phyloP scores from a whole-genome alignment of 129 eudicot species.

The Artemisia argyi region DNA sequence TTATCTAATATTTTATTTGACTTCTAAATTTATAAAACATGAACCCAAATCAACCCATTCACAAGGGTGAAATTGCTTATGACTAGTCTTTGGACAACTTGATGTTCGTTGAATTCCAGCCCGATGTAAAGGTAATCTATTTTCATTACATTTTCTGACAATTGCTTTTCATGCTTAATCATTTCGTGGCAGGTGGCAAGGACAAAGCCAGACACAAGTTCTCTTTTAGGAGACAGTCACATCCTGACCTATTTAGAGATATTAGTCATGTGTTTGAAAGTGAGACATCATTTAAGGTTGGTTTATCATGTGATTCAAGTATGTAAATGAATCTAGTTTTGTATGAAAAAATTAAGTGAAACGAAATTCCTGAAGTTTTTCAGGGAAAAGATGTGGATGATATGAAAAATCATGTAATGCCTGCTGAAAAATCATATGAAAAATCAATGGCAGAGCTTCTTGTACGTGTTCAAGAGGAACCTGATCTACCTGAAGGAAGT shows the following conservation, averaged over 20 bases:
- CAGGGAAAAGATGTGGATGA: conserved; percentile 41
- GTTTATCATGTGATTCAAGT: conserved; percentile 17
- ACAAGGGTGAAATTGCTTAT: too few relatives aligned
- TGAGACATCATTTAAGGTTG: conserved; percentile 25
- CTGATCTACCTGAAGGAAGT: conserved; percentile 32
- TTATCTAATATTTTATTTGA: too few relatives aligned
- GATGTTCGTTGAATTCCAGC: not conserved
- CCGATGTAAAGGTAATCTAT: not conserved
- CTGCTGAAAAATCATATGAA: conserved; percentile 36
- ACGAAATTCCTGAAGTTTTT: conserved; percentile 32
- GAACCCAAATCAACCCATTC: not conserved
- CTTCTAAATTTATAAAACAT: not conserved
- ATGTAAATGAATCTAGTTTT: conserved; percentile 24
- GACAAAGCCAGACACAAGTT: conserved; percentile 50
- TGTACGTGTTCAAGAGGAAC: conserved; percentile 42
- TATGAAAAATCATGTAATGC: conserved; percentile 20
- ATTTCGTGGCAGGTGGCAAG: conserved; percentile 48
- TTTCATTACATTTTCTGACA: not conserved
- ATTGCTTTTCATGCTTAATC: conserved; percentile 23
- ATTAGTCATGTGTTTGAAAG: conserved; percentile 23
- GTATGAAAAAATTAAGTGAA: not conserved
- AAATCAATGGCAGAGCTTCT: conserved; percentile 54
- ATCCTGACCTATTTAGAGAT: conserved; percentile 27
- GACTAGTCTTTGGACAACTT: not conserved
- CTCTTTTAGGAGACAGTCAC: conserved; percentile 36